Conservation (phyloP, 192 early-diverging fungal genomes). For the Coemansia javaensis region DNA sequence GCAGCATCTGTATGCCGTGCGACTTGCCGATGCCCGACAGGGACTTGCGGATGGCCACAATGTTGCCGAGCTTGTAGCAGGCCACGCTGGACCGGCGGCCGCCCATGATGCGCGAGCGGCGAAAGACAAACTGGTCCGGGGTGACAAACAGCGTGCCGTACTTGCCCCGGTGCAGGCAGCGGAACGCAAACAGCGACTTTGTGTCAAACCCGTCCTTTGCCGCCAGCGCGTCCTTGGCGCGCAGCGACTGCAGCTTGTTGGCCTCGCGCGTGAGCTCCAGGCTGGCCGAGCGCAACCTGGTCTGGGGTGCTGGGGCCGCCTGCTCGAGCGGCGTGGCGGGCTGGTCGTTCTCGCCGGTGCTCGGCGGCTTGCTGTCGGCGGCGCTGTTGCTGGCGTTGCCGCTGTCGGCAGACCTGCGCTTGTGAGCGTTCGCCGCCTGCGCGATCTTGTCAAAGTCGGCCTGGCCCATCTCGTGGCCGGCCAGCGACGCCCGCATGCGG, state of each 20-base stretch:
- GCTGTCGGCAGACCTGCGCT: no score
- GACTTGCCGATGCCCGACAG: constrained; percentile 34
- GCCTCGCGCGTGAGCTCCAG: constrained; percentile 41
- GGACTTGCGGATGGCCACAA: constrained; percentile 45
- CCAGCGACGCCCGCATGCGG: constrained; percentile 2
- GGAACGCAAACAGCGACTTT: constrained; percentile 44
- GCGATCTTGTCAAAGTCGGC: no score
- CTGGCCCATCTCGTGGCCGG: not conserved
- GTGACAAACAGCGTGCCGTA: constrained; percentile 51
- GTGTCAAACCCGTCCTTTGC: constrained; percentile 24
- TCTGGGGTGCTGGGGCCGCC: not conserved
- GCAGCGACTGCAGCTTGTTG: constrained; percentile 25
- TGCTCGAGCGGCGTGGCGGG: constrained; percentile 2
- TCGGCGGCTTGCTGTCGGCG: not conserved
- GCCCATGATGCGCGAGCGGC: constrained; percentile 49
- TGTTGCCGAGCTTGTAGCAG: constrained; percentile 34
- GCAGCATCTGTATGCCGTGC: constrained; percentile 41
- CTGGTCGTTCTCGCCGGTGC: not conserved
- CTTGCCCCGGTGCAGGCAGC: constrained; percentile 45
- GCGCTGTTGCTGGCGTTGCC: not conserved
- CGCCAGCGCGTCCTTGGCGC: constrained; percentile 40
- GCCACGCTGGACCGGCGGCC: constrained; percentile 37
- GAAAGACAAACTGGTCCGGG: constrained; percentile 33
- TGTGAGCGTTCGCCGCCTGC: no score
- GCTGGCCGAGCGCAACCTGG: constrained; percentile 1